Percentiles rank a stretch among this genome's conserved stretches.
These are phyloP conservation scores for Hymenoscyphus occultus DNA, from an alignment of 2,329 filamentous ascomycete species.

Conservation along the genomic window DNA sequence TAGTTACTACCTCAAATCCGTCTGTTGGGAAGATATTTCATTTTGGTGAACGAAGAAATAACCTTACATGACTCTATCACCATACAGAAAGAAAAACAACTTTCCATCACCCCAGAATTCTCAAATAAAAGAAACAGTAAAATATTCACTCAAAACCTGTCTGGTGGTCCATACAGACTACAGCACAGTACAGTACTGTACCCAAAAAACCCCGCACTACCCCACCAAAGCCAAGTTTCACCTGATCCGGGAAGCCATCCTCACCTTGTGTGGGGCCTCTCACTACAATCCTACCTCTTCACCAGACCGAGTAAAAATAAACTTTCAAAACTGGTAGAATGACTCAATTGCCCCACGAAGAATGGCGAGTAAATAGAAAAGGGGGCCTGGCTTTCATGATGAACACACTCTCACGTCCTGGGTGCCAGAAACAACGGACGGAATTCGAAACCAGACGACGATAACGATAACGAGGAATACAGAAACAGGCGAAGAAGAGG, in stretches of 20 bases:
- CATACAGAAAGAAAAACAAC: too few relatives aligned
- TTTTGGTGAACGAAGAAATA: too few relatives aligned
- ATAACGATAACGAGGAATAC: background rate
- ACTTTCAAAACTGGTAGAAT: background rate
- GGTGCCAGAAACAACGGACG: background rate
- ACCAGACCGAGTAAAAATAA: background rate
- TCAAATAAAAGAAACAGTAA: too few relatives aligned
- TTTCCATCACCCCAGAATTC: too few relatives aligned
- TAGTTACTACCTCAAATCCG: too few relatives aligned
- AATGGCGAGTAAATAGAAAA: background rate
- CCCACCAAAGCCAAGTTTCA: background rate
- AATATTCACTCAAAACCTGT: too few relatives aligned
- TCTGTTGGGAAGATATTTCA: too few relatives aligned
- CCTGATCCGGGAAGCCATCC: background rate
- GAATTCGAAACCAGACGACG: background rate
- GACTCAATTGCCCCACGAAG: slow-evolving; percentile 1
- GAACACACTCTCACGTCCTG: background rate
- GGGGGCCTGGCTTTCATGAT: background rate
- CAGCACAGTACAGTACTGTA: too few relatives aligned
- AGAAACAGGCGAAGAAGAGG: background rate
- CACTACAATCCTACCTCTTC: background rate
- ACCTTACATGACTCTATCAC: too few relatives aligned
- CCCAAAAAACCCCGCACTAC: background rate
- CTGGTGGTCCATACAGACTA: too few relatives aligned
- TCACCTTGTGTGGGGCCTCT: background rate